Evolutionary conservation across 768 basidiomycete species (phyloP), one percentile per base, ranked within the genome.

Genomic region (Collybiopsis luxurians): DNA sequence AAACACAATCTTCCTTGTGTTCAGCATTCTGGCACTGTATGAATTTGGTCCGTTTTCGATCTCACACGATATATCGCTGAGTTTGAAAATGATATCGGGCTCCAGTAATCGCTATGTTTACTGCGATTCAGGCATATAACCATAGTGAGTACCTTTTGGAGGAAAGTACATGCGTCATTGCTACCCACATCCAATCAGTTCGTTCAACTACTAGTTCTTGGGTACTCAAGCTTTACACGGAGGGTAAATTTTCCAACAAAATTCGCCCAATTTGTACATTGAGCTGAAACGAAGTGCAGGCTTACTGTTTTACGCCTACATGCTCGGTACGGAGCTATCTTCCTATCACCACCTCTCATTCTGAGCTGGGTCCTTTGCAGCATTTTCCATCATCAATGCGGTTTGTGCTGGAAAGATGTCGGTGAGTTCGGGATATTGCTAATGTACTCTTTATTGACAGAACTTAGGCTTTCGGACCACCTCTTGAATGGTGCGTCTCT

Each of bases 51-150:
- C 39, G 74, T 63, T 15, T 28, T 51, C 53, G 34, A n/a, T 34
- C 9, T 21, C 28, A 45, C 9, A 45, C 7, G 9, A 21, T 27
- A 28, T 21, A 17, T 46, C 26, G 36, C 17, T 19, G 6, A n/a
- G 1, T 2, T 12, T 30, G 10, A 23, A 3, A 56, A 42, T 23
- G 26, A 24, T 24, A 21, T n/a, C n/a, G n/a, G n/a, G n/a, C n/a
- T n/a, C n/a, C 44, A 79, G 77, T 66, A 21, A 72, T 77, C 55
- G 75, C 68, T 11, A 56, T 72, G 30, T 56, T 78, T 40, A 78
- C 74, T 2, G 66, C 63, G 2, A 67, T 76, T 7, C 71, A 70
- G 51, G 74, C 71, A 4, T 71, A 72, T 40, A 70, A 68, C 21
- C 69, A 75, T 57, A 61, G 77, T 79, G 51, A 64, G 75, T 65